A percentile compares a stretch with the other conserved stretches of the same genome.
phyloP scores from a whole-genome alignment of 1,139 yeast genomes.

The Saccharomycopsis crataegensis region DNA sequence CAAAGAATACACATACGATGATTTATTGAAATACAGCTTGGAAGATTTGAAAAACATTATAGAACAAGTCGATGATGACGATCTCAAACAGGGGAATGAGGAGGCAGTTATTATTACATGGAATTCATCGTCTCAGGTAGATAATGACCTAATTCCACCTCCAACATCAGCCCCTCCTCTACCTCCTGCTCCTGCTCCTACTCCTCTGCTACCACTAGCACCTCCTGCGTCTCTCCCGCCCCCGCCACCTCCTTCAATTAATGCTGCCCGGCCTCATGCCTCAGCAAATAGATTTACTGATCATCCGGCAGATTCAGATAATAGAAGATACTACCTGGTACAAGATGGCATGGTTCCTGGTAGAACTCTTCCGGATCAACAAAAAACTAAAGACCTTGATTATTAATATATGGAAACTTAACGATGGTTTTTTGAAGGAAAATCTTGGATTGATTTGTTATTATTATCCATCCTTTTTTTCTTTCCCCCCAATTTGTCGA shows the following conservation, averaged over 20 bases:
- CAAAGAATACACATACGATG: neutral
- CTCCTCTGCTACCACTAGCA: neutral
- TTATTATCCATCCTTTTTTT: neutral
- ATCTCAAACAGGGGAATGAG: conserved; percentile 2
- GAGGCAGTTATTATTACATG: neutral
- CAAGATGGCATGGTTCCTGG: neutral
- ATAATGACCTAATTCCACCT: neutral
- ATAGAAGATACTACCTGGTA: neutral
- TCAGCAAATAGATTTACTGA: too few relatives aligned
- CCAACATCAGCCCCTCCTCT: neutral
- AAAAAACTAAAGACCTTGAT: neutral
- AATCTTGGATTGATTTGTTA: neutral
- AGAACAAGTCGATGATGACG: neutral
- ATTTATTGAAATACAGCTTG: neutral
- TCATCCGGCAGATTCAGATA: neutral
- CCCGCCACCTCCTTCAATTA: neutral
- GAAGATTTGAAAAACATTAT: conserved; percentile 2
- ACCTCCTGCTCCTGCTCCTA: neutral
- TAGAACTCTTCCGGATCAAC: neutral
- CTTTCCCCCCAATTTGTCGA: neutral
- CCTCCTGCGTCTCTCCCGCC: neutral
- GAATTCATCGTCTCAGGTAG: neutral
- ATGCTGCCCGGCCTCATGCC: too few relatives aligned
- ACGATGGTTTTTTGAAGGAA: neutral
- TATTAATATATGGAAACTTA: neutral